A percentile compares a stretch with the other conserved stretches of the same genome.
Conservation (phyloP, 306 rosid genomes). For the Abrus pulchellus region DNA sequence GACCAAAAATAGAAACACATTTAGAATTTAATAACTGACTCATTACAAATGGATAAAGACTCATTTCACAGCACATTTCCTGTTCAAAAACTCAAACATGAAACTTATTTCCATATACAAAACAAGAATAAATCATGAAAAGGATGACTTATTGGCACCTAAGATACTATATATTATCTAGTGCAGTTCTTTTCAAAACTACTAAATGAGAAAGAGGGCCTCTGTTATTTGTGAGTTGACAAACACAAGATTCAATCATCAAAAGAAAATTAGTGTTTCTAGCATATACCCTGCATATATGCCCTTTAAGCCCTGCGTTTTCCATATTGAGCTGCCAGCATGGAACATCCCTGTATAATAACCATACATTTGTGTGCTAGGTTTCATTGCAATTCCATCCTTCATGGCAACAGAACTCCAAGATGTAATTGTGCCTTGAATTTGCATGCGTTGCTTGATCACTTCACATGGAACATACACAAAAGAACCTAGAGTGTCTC, state of each 20-base stretch:
- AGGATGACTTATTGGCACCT: slow-evolving; percentile 3
- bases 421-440: slow-evolving; percentile 82
- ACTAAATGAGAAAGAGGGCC: slow-evolving; percentile 20
- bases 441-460: slow-evolving; percentile 93
- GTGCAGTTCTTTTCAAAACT: neutral
- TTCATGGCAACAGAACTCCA: slow-evolving; percentile 71
- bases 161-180: slow-evolving; percentile 22
- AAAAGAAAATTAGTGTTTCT: slow-evolving; percentile 26
- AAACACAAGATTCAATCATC: slow-evolving; percentile 12
- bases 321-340: slow-evolving; percentile 87
- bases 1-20: neutral
- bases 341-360: slow-evolving; percentile 88
- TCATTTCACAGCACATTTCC: slow-evolving; percentile 35
- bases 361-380: slow-evolving; percentile 67
- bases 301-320: slow-evolving; percentile 80
- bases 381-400: slow-evolving; percentile 59
- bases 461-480: slow-evolving; percentile 98
- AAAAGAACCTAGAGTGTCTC: slow-evolving; percentile 93
- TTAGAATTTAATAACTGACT: slow-evolving; percentile 22
- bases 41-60: slow-evolving; percentile 12
- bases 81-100: slow-evolving; percentile 8
- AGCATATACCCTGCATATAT: slow-evolving; percentile 84
- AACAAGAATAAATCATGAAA: slow-evolving; percentile 13
- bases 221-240: slow-evolving; percentile 9
- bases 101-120: slow-evolving; percentile 13